These are phyloP conservation scores for Mycena galericulata DNA, from an alignment of 768 basidiomycete species.

Conservation along the genomic window DNA sequence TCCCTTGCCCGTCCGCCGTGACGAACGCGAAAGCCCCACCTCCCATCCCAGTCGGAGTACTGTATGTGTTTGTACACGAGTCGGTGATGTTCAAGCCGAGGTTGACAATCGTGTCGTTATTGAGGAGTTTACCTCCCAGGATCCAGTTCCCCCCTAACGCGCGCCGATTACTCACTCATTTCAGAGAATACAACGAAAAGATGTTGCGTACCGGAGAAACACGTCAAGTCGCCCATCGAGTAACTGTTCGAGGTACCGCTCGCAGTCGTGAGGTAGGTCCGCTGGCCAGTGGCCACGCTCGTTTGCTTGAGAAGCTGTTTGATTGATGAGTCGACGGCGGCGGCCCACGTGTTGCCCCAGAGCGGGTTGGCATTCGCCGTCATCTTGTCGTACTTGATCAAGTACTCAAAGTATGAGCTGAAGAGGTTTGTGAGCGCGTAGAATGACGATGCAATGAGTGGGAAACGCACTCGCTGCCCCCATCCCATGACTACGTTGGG, in stretches of 20 bases:
- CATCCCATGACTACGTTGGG: slow-evolving; percentile 19
- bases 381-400: slow-evolving; percentile 26
- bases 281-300: slow-evolving; percentile 24
- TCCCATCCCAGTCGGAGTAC: slow-evolving; percentile 20
- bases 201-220: slow-evolving; percentile 22
- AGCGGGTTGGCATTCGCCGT: slow-evolving; percentile 23
- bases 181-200: not conserved
- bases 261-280: slow-evolving; percentile 25
- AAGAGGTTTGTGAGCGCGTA: not conserved
- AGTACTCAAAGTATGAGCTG: slow-evolving; percentile 28
- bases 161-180: not conserved
- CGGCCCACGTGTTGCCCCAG: slow-evolving; percentile 21
- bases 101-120: slow-evolving; percentile 23
- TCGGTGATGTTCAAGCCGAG: slow-evolving; percentile 23
- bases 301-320: slow-evolving; percentile 24
- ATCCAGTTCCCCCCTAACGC: slow-evolving; percentile 22
- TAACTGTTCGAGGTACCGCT: slow-evolving; percentile 18
- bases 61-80: slow-evolving; percentile 27
- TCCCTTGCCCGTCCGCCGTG: slow-evolving; percentile 15
- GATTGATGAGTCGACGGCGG: slow-evolving; percentile 28
- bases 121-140: slow-evolving; percentile 23
- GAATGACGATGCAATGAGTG: not conserved
- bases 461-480: slow-evolving; percentile 21
- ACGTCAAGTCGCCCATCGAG: slow-evolving; percentile 24
- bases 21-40: slow-evolving; percentile 24